Evolutionary conservation across 2,329 filamentous ascomycete genomes (phyloP).

Genomic region (Aureobasidium sp.): DNA sequence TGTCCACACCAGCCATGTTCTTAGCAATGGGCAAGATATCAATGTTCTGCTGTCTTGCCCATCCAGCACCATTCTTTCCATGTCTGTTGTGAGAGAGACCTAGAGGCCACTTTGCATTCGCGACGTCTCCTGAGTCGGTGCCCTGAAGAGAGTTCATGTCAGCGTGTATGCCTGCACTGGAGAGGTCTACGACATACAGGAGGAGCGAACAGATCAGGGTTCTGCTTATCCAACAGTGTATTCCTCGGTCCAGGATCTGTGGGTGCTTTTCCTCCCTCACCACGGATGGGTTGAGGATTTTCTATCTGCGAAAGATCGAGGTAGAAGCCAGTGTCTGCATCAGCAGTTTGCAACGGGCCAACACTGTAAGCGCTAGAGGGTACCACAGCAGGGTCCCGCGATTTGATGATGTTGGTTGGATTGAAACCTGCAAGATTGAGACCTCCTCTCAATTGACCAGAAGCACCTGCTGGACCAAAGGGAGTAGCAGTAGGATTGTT

Average conservation of each 20-base stretch:
- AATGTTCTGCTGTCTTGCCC: slow-evolving; percentile 36
- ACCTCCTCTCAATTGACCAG: slow-evolving; percentile 32
- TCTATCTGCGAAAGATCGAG: slow-evolving; percentile 34
- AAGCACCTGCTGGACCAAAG: slow-evolving; percentile 28
- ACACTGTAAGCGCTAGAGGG: slow-evolving; percentile 32
- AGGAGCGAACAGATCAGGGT: slow-evolving; percentile 35
- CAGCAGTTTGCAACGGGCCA: slow-evolving; percentile 31
- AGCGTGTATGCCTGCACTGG: not conserved
- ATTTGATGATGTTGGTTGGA: slow-evolving; percentile 28
- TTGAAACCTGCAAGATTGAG: slow-evolving; percentile 30
- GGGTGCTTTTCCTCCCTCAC: slow-evolving; percentile 28
- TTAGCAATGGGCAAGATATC: slow-evolving; percentile 34
- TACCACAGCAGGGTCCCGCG: slow-evolving; percentile 27
- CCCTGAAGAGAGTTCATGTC: slow-evolving; percentile 21
- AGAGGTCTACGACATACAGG: not conserved
- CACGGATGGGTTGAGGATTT: slow-evolving; percentile 37
- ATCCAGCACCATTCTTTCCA: slow-evolving; percentile 34
- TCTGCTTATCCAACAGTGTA: slow-evolving; percentile 32
- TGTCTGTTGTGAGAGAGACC: slow-evolving; percentile 36
- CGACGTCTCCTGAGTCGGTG: slow-evolving; percentile 34
- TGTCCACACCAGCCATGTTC: slow-evolving; percentile 39
- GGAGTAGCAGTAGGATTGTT: slow-evolving; percentile 19
- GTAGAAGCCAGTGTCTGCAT: slow-evolving; percentile 34
- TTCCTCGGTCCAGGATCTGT: slow-evolving; percentile 36
- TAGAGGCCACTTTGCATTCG: slow-evolving; percentile 39